phyloP scores from a whole-genome alignment of 257 asterid genomes.

The Solanum chmielewskii region DNA sequence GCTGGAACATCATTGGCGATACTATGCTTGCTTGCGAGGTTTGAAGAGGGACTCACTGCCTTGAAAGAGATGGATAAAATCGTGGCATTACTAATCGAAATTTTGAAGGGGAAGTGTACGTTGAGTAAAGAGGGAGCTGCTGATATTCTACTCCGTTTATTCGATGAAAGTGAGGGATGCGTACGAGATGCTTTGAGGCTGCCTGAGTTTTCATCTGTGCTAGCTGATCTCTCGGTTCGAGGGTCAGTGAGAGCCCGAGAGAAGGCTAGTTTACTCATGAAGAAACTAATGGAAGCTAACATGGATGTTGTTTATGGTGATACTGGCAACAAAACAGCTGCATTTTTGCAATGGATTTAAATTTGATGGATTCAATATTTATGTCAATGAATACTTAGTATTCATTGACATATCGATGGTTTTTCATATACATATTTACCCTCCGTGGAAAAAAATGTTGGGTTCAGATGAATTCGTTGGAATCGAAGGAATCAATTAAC shows the following conservation, averaged over 20 bases:
- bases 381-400: background rate
- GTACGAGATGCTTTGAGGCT: slow-evolving; percentile 32
- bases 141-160: slow-evolving; percentile 48
- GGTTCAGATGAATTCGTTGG: background rate
- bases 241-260: slow-evolving; percentile 58
- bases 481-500: background rate
- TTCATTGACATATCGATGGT: background rate
- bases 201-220: slow-evolving; percentile 42
- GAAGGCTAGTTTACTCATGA: slow-evolving; percentile 52
- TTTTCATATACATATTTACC: background rate
- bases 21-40: slow-evolving; percentile 51
- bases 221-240: slow-evolving; percentile 66
- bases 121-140: slow-evolving; percentile 63
- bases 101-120: slow-evolving; percentile 45
- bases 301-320: background rate
- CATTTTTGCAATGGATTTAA: background rate
- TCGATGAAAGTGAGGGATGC: slow-evolving; percentile 55
- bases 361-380: background rate
- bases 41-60: slow-evolving; percentile 57
- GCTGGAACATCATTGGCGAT: slow-evolving; percentile 46
- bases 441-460: no score
- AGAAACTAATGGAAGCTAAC: slow-evolving; percentile 40
- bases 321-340: background rate
- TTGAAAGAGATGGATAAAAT: slow-evolving; percentile 25
- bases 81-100: slow-evolving; percentile 27